Conservation (phyloP, 2,329 filamentous ascomycete species). For the Alternaria brassicae region DNA sequence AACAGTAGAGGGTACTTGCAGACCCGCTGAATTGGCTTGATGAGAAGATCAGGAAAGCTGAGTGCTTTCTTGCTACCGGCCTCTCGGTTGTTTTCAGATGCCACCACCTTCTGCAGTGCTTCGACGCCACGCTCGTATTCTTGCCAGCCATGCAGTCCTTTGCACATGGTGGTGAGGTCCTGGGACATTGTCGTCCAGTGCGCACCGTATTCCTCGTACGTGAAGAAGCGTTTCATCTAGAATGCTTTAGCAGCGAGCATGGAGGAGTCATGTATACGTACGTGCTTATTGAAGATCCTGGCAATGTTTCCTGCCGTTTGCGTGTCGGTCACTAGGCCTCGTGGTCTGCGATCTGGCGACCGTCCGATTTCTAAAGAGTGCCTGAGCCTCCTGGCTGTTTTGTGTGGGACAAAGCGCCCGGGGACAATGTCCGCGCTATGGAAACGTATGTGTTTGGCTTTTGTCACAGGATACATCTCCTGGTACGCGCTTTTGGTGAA, state of each 20-base stretch:
- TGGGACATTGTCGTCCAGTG: conserved; percentile 87
- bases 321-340: conserved; percentile 58
- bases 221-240: conserved; percentile 80
- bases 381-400: conserved; percentile 46
- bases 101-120: conserved; percentile 76
- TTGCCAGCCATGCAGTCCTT: conserved; percentile 75
- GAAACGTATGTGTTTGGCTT: conserved; percentile 56
- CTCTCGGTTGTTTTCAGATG: conserved; percentile 70
- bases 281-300: conserved; percentile 61
- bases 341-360: conserved; percentile 48
- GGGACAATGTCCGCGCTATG: conserved; percentile 57
- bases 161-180: conserved; percentile 73
- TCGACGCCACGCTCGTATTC: conserved; percentile 87
- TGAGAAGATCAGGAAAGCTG: conserved; percentile 83
- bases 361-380: conserved; percentile 57
- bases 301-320: conserved; percentile 62
- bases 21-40: conserved; percentile 94
- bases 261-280: conserved; percentile 36
- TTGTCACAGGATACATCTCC: conserved; percentile 42
- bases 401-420: conserved; percentile 45
- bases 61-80: conserved; percentile 75
- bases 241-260: conserved; percentile 37
- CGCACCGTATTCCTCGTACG: conserved; percentile 90
- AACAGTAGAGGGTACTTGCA: conserved; percentile 92
- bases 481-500: conserved; percentile 49